Percentiles rank a stretch among this genome's conserved stretches.
Conservation (phyloP, 2,329 filamentous ascomycete genomes). For the Geoglossum cookeanum region DNA sequence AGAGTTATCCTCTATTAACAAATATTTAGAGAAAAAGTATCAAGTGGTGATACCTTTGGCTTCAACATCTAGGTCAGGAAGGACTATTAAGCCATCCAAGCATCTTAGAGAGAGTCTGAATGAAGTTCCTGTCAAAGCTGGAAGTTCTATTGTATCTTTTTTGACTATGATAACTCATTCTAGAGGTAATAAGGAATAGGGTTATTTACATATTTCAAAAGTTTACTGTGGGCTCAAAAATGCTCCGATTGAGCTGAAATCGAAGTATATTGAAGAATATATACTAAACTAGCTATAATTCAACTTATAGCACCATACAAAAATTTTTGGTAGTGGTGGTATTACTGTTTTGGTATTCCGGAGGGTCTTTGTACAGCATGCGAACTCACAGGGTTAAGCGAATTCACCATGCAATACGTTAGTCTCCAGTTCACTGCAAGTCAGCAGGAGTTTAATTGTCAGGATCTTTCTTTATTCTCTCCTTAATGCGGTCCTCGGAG, state of each 20-base stretch:
- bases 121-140: not conserved
- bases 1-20: not conserved
- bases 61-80: not conserved
- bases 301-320: not conserved
- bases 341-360: not conserved
- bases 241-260: not conserved
- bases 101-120: not conserved
- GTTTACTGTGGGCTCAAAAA: not conserved
- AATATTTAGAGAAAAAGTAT: not conserved
- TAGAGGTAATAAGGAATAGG: not conserved
- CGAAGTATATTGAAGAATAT: not conserved
- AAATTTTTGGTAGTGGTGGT: not conserved
- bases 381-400: too few species aligned
- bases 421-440: too few species aligned
- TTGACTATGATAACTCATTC: not conserved
- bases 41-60: not conserved
- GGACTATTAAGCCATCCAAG: not conserved
- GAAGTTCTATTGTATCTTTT: not conserved
- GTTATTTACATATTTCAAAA: not conserved
- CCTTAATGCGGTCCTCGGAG: not conserved
- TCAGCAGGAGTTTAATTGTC: not conserved
- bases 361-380: not conserved
- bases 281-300: not conserved
- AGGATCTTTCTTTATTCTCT: too few species aligned
- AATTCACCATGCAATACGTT: not conserved